Conservation (phyloP, 2,329 filamentous ascomycete species). For the Penicillium sp. region DNA sequence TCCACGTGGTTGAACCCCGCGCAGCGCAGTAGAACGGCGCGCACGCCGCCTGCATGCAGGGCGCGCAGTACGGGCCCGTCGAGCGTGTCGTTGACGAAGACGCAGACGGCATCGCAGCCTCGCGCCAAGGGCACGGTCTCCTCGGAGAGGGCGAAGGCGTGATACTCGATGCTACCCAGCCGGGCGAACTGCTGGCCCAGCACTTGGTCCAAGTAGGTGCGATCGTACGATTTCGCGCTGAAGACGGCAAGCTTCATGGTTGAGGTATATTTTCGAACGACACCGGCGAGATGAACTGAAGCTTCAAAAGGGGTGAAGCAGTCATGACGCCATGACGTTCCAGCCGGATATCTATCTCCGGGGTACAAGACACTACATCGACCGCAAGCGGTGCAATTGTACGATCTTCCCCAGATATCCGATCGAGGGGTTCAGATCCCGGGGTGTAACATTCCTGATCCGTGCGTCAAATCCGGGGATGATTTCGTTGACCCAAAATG, state of each 20-base stretch:
- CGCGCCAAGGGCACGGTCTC: slow-evolving; percentile 58
- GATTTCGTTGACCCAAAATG: background rate
- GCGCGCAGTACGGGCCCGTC: slow-evolving; percentile 51
- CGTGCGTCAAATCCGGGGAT: background rate
- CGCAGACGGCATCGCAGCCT: slow-evolving; percentile 59
- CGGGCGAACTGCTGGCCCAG: slow-evolving; percentile 26
- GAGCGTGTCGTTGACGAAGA: slow-evolving; percentile 66
- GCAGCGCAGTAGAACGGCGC: slow-evolving; percentile 63
- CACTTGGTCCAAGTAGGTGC: slow-evolving; percentile 51
- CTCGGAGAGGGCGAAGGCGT: slow-evolving; percentile 56
- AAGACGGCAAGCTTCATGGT: slow-evolving; percentile 62
- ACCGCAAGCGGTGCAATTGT: background rate
- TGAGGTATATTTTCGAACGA: background rate
- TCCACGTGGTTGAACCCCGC: slow-evolving; percentile 69
- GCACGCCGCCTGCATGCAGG: slow-evolving; percentile 52
- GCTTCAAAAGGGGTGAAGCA: background rate
- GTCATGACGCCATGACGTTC: slow-evolving; percentile 9
- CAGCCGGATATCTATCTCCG: background rate
- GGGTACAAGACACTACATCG: background rate
- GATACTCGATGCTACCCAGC: slow-evolving; percentile 54
- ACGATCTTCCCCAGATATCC: slow-evolving; percentile 5
- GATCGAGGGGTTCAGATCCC: background rate
- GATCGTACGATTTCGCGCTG: slow-evolving; percentile 64
- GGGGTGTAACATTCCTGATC: slow-evolving; percentile 2
- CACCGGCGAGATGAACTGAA: background rate